Conservation (phyloP, 805 yeast species). For the Ogataea glucozyma region DNA sequence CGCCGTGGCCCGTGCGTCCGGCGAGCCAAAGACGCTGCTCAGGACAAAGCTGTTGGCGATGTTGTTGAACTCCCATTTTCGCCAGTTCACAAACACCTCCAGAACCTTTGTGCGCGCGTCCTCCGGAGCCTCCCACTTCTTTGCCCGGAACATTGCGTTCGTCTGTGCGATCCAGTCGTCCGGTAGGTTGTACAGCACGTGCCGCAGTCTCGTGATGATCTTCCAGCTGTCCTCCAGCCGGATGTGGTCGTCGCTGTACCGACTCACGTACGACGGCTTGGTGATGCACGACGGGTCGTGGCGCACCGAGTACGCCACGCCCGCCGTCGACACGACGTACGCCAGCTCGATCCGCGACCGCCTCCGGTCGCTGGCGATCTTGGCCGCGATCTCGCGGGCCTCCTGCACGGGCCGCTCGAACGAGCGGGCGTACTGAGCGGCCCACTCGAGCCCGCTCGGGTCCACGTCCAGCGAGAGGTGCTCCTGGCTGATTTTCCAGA, state of each 20-base stretch:
- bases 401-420: constrained; percentile 14
- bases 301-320: constrained; percentile 48
- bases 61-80: constrained; percentile 85
- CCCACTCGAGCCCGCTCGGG: constrained; percentile 27
- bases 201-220: constrained; percentile 74
- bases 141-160: constrained; percentile 33
- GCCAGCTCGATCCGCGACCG: constrained; percentile 41
- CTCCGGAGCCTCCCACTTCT: constrained; percentile 46
- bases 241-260: constrained; percentile 72
- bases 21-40: constrained; percentile 45
- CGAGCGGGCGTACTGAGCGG: constrained; percentile 11
- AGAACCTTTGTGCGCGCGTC: constrained; percentile 58
- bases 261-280: constrained; percentile 78
- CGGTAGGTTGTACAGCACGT: constrained; percentile 64
- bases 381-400: constrained; percentile 10
- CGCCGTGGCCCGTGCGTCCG: constrained; percentile 14
- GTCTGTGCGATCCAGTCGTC: constrained; percentile 44
- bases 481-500: constrained; percentile 19
- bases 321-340: constrained; percentile 42
- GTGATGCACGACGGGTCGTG: constrained; percentile 91
- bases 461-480: constrained; percentile 20
- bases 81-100: constrained; percentile 71
- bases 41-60: constrained; percentile 59
- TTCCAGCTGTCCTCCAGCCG: constrained; percentile 88
- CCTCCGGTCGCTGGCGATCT: constrained; percentile 13